Conservation (phyloP, 108 stramenopile species). For the Schizochytrium sp. region DNA sequence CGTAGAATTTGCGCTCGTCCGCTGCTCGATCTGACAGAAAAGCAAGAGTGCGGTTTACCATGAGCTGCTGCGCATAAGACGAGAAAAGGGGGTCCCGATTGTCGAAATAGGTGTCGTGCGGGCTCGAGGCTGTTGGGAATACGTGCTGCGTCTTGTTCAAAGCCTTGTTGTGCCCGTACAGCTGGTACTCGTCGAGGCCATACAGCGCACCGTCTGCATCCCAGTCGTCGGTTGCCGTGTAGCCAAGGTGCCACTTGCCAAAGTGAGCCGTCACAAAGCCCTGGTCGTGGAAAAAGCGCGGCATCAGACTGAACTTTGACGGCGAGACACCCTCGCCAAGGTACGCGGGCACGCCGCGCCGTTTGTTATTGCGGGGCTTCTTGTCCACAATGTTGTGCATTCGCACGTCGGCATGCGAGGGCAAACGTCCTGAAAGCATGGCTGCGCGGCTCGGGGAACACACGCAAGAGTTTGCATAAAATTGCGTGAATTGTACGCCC, state of each 20-base stretch:
- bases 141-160: background rate
- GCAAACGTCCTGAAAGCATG: background rate
- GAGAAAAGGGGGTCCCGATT: background rate
- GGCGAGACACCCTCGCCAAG: background rate
- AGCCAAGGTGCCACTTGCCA: slow-evolving; percentile 13
- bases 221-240: background rate
- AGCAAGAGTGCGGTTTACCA: background rate
- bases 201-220: background rate
- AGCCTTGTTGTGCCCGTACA: background rate
- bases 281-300: slow-evolving; percentile 1
- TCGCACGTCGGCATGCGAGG: background rate
- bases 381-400: background rate
- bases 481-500: background rate
- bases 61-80: background rate
- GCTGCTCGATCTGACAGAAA: background rate
- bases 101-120: background rate
- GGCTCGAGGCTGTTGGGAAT: background rate
- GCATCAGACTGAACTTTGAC: background rate
- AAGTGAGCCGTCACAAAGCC: slow-evolving; percentile 13
- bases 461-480: background rate
- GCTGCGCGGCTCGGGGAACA: background rate
- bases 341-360: background rate
- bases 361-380: background rate
- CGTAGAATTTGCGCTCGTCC: background rate
- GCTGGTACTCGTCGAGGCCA: slow-evolving; percentile 9